Base-by-base conservation (phyloP, 129 eudicot species). In the Gnaphalium uliginosum region DNA sequence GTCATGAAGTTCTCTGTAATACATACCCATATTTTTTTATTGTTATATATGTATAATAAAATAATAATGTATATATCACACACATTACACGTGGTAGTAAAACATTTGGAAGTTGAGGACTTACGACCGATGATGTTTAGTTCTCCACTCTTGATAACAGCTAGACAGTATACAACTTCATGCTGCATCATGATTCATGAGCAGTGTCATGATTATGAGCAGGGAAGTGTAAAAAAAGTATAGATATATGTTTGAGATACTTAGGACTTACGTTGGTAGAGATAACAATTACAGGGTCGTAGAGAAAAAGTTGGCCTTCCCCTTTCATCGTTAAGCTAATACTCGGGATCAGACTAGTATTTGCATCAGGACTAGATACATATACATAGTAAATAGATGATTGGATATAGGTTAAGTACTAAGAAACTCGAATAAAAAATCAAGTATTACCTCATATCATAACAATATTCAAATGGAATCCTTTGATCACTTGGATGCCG, bases 1-100 rank as follows among this genome's bases (percentile, higher is more conserved):
- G 96, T 93, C 98, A 93, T 90, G 65, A 93, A 93, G 81, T 93
- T 93, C 83, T 93, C 98, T 90, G 92, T 37, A 85, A 58, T 27
- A 7, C 13, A 56, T 24, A 69, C 23, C 41, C 62, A 78, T 19
- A 66, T 30, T 6, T 4, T 11, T 21, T 17, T 6, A 30, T 17
- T 27, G 4, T 29, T 8, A 72, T 53, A 6, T 50, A 76, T 25
- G 15, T 37, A 67, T 56, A 56, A n/a, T n/a, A n/a, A n/a, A n/a
- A n/a, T n/a, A n/a, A n/a, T n/a, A n/a, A 13, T 22, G 8, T 19
- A 32, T 32, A 8, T 29, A 39, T 37, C 10, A 66, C 66, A 76
- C 57, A 30, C 65, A 30, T 9, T 9, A 48, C 15, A 46, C 0
- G 6, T 41, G 54, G 4, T 29, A 51, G 39, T 23, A 32, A 64